Evolutionary conservation across 164 flowering plant species (phyloP).

Genomic region (Berberis thunbergii): DNA sequence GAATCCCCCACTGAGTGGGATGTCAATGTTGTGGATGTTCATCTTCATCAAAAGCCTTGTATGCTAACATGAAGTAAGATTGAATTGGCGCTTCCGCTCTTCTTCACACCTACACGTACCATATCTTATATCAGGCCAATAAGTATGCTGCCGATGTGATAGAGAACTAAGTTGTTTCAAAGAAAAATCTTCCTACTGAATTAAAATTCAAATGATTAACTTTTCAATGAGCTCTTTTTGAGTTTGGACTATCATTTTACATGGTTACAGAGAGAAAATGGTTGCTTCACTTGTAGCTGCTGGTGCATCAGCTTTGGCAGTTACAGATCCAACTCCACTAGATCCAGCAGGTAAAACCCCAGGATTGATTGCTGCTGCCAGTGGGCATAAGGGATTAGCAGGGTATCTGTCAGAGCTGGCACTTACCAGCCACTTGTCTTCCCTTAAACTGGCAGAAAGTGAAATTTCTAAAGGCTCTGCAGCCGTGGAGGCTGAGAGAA

Average conservation of each 20-base stretch:
- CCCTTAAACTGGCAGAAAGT: slow-evolving; percentile 69
- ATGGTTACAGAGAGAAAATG: slow-evolving; percentile 73
- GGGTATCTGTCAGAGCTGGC: slow-evolving; percentile 93
- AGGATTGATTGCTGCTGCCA: slow-evolving; percentile 65
- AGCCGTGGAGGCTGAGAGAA: slow-evolving; percentile 62
- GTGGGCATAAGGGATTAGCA: slow-evolving; percentile 85
- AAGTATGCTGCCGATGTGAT: too few relatives aligned
- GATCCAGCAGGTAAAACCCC: slow-evolving; percentile 73
- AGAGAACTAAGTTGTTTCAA: too few relatives aligned
- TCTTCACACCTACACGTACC: too few relatives aligned
- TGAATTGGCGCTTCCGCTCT: too few relatives aligned
- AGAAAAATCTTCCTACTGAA: too few relatives aligned
- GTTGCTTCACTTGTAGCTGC: slow-evolving; percentile 84
- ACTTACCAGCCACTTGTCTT: slow-evolving; percentile 76
- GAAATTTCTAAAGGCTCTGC: slow-evolving; percentile 75
- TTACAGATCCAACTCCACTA: slow-evolving; percentile 75
- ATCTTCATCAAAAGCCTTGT: too few relatives aligned
- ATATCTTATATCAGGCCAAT: too few relatives aligned
- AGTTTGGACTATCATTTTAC: not conserved
- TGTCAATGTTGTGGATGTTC: too few relatives aligned
- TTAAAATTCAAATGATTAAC: too few relatives aligned
- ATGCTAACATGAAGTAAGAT: too few relatives aligned
- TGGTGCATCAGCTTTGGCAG: slow-evolving; percentile 86
- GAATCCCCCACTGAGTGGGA: too few relatives aligned
- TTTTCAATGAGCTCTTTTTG: not conserved